Conservation (phyloP, 257 asterid species). For the Perilla frutescens region DNA sequence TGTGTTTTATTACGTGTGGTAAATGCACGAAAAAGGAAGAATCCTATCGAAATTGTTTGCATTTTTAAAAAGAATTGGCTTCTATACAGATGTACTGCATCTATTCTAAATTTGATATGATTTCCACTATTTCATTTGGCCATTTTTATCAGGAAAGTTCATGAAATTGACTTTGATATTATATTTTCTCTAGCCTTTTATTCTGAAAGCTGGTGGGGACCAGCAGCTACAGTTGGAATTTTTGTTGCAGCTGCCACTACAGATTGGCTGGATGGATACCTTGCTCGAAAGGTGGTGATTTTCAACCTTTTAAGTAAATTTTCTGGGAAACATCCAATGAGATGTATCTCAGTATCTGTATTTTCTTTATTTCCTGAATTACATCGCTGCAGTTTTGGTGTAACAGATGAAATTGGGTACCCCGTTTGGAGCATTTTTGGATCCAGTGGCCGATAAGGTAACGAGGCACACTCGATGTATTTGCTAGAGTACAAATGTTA, state of each 20-base stretch:
- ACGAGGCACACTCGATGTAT: neutral
- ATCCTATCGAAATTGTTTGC: neutral
- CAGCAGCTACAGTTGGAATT: conserved; percentile 79
- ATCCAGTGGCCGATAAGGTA: conserved; percentile 99
- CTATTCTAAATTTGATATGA: conserved; percentile 8
- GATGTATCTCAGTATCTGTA: neutral
- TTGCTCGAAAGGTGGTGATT: conserved; percentile 83
- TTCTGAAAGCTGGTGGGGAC: conserved; percentile 92
- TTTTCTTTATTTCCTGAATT: conserved; percentile 32
- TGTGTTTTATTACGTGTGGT: neutral
- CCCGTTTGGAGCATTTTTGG: conserved; percentile 96
- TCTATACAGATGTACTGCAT: conserved; percentile 13
- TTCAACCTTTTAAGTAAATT: conserved; percentile 19
- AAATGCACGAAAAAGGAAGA: neutral
- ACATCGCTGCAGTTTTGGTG: conserved; percentile 36
- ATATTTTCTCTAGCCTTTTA: conserved; percentile 69
- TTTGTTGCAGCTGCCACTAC: conserved; percentile 88
- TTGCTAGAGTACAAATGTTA: conserved; percentile 10
- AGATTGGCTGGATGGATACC: conserved; percentile 99
- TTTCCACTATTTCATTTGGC: conserved; percentile 14
- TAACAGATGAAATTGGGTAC: conserved; percentile 92
- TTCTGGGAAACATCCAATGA: conserved; percentile 16
- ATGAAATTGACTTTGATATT: conserved; percentile 32
- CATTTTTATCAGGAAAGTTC: neutral
- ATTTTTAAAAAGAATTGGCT: conserved; percentile 5